phyloP scores from a whole-genome alignment of 768 basidiomycete species.

The Daedalea quercina region DNA sequence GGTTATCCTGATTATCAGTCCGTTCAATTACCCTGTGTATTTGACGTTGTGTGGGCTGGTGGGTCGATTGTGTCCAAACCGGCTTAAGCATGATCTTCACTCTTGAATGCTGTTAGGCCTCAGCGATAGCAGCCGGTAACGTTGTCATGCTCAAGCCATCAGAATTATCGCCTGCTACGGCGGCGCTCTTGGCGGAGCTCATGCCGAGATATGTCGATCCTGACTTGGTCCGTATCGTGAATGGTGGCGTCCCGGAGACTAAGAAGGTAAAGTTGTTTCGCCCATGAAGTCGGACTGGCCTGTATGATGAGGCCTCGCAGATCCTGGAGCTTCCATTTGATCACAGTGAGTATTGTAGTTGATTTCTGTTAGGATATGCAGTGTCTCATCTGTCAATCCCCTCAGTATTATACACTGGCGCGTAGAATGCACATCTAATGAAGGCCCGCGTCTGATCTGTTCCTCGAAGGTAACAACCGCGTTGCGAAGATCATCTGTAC shows the following conservation, averaged over 20 bases:
- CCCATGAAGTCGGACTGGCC: neutral
- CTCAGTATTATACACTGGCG: slow-evolving; percentile 13
- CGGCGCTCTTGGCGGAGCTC: slow-evolving; percentile 57
- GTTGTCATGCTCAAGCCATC: slow-evolving; percentile 71
- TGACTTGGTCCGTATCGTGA: slow-evolving; percentile 56
- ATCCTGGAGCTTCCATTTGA: slow-evolving; percentile 69
- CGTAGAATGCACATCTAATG: no score
- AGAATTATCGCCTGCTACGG: slow-evolving; percentile 52
- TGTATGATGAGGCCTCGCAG: slow-evolving; percentile 25
- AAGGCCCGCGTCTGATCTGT: no score
- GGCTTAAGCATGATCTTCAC: slow-evolving; percentile 9
- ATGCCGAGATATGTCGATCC: slow-evolving; percentile 71
- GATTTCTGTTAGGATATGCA: no score
- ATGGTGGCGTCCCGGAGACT: slow-evolving; percentile 61
- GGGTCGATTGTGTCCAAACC: slow-evolving; percentile 49
- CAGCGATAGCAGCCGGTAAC: slow-evolving; percentile 78
- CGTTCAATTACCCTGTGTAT: slow-evolving; percentile 73
- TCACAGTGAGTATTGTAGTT: slow-evolving; percentile 43
- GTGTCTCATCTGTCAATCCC: no score
- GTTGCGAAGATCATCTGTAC: slow-evolving; percentile 43
- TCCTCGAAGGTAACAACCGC: neutral
- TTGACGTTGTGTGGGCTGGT: slow-evolving; percentile 54
- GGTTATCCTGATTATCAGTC: slow-evolving; percentile 58
- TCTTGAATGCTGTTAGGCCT: slow-evolving; percentile 20
- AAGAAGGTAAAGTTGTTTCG: slow-evolving; percentile 34